Evolutionary conservation across 129 eudicot species (phyloP).

Genomic region (Ambrosia trifida): DNA sequence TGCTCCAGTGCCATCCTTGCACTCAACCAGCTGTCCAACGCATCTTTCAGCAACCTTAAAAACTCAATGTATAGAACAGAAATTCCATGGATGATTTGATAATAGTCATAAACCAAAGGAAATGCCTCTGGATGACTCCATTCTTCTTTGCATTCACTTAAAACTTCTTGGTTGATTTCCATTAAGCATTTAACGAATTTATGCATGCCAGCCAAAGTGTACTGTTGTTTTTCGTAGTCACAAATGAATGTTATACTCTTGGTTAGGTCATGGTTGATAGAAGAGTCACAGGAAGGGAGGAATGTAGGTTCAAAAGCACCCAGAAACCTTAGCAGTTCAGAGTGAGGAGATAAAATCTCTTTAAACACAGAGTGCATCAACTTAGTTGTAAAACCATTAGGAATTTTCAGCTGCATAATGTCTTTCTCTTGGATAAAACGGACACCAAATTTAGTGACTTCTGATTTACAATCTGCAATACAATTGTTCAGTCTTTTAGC

Average conservation of each 20-base stretch:
- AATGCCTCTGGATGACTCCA: not conserved
- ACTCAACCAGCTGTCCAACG: conserved; percentile 18
- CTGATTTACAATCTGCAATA: conserved; percentile 14
- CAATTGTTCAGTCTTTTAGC: not conserved
- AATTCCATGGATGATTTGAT: conserved; percentile 18
- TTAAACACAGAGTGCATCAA: not conserved
- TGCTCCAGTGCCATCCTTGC: conserved; percentile 16
- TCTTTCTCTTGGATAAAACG: conserved; percentile 10
- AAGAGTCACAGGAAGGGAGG: not conserved
- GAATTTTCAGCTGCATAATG: conserved; percentile 6
- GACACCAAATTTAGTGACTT: conserved; percentile 12
- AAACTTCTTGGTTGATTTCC: conserved; percentile 18
- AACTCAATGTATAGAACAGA: conserved; percentile 21
- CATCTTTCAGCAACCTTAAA: conserved; percentile 17
- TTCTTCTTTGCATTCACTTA: conserved; percentile 8
- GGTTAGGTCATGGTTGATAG: not conserved
- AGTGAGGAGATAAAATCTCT: too few relatives aligned
- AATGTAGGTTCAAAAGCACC: not conserved
- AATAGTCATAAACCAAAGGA: conserved; percentile 10
- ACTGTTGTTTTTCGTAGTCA: too few relatives aligned
- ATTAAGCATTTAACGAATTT: not conserved
- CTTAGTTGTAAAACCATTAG: not conserved
- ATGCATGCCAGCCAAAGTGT: conserved; percentile 7
- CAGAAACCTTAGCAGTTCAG: not conserved
- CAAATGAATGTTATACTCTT: not conserved